Evolutionary conservation across 495 filamentous ascomycete genomes (phyloP), one percentile per base, ranked within the genome.

Genomic region (Xylaria nigripes): DNA sequence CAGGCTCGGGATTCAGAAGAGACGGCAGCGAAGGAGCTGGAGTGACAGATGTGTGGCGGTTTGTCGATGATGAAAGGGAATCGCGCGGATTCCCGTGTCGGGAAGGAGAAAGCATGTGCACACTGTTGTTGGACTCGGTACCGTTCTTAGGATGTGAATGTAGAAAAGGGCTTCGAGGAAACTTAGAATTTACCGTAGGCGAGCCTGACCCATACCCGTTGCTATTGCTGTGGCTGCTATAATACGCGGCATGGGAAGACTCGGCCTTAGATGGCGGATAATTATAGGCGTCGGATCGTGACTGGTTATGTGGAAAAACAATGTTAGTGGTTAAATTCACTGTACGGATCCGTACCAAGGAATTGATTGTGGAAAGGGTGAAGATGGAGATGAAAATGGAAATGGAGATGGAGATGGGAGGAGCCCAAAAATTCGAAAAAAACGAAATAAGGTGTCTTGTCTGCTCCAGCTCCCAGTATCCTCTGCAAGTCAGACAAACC

Each of bases 171-270:
- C 78, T 81, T 41, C 77, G 76, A 21, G 72, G 65, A 66, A 83
- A 69, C 64, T 73, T 62, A 63, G 80, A 51, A 70, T 78, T 56
- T 64, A 81, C 70, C 6, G 45, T 25, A 66, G 83, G 64, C 63
- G 83, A 72, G 64, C 79, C 73, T 61, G 82, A 83, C 52, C 72
- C 72, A 19, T 67, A 67, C 41, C 79, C 81, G 72, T 81, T 82
- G n/a, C 30, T 48, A 13, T 7, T 48, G 25, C n/a, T 54, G 7
- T 41, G 45, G 24, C 18, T 19, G 68, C 77, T 82, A 56, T 79
- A 77, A 60, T 77, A 54, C 16, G 58, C 52, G 36, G 62, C 60
- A 60, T 77, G 58, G 25, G 58, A 60, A 45, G 62, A 61, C 54
- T 64, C 64, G 32, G 57, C 46, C 53, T 67, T 67, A 6, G 69